Base-by-base conservation (phyloP, 2,329 filamentous ascomycete species). In the Diaporthe ampelina region DNA sequence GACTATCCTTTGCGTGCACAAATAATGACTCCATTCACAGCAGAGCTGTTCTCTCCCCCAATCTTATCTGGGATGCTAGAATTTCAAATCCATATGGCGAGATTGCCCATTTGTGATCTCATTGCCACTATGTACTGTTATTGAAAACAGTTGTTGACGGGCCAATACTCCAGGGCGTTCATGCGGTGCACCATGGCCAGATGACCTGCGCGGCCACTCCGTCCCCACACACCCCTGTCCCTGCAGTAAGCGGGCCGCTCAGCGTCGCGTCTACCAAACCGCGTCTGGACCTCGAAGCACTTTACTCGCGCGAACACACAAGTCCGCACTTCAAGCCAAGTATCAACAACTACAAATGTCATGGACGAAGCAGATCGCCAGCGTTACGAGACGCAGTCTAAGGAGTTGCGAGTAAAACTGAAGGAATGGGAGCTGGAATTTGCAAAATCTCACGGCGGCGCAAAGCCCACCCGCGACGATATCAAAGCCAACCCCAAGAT, bases 361-460 rank as follows among this genome's bases (percentile, higher is more conserved):
- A 90, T 91, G 88, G 87, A 90, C 76, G 83, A 86, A 32, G 78
- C 78, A 17, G 82, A 84, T 24, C 86, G 81, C 79, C 79, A 81
- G 19, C 79, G 82, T 72, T 89, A 88, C 74, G 89, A 91, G 79
- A 80, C 79, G 13, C 85, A 87, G 78, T 88, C 87, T 17, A 85
- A 87, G 76, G 80, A 86, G 67, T 84, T 95, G n/a, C 89, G 93
- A n/a, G 84, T 86, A 50, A 91, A 94, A 76, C 84, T 96, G 63
- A 96, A 96, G 83, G 82, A 83, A 77, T 97, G 94, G 91, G 94
- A 97, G 81, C 90, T 86, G 76, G 85, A 89, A 9, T 96, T 94
- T 86, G 88, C 90, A 8, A 84, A 85, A 32, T 81, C 85, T 21
- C 88, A 95, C 79, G 85, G 84, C 43, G 93, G 94, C 68, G 88